Base-by-base conservation (phyloP, 805 yeast genomes). In the Babjeviella inositovora region DNA sequence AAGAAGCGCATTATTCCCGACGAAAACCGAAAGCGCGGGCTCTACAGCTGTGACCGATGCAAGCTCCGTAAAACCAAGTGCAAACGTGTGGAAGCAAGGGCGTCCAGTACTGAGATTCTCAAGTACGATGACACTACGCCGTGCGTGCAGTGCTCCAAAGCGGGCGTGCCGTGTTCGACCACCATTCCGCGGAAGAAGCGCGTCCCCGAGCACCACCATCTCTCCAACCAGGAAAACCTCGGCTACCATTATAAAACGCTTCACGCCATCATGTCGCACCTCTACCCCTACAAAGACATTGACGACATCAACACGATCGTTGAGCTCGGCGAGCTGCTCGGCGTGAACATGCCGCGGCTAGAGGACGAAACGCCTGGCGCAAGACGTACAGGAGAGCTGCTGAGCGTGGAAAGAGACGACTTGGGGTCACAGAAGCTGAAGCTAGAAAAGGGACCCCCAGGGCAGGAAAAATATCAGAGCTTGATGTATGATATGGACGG, bases 1-100 rank as follows among this genome's bases (percentile, higher is more conserved):
- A 27, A 23, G 21, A 19, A 26, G 15, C 18, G 29, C 13, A 25
- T 27, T 4, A 25, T 27, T 9, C 15, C 22, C 8, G 17, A 20
- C 12, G 16, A 22, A 9, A 25, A 27, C 11, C 15, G 31, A 15
- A 47, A 50, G 21, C 31, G 65, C 22, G 63, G 63, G 0, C 44
- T 53, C 4, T 57, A 46, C 34, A 45, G 55, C 6, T 60, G 67
- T 28, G 65, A 60, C 31, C 32, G 63, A 8, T 60, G 67, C 30
- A 57, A 57, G 33, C 24, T 42, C 8, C 38, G 57, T 19, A 59
- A 59, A 39, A 49, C 53, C 17, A 53, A 52, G 19, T 59, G 67
- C 34, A 41, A 46, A 16, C 30, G 65, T 17, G 26, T 45, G 2
- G 50, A 41, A 6, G 31, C 32, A 3, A n/a, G n/a, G n/a, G n/a